Conservation (phyloP, 2,329 filamentous ascomycete genomes). For the Alternaria infectoria region DNA sequence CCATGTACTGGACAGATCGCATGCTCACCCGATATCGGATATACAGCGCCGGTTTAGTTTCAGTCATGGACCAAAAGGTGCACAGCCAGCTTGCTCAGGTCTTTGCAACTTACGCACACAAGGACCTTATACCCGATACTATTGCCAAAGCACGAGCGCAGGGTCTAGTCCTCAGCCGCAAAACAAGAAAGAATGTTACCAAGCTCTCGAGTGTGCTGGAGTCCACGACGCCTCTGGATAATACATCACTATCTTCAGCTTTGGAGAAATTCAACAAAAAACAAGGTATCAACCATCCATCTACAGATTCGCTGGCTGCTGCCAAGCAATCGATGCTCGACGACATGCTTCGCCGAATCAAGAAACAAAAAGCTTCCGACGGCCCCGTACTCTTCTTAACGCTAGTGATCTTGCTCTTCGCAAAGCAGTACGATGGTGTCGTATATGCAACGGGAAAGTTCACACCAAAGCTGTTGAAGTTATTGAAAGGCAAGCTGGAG, state of each 20-base stretch:
- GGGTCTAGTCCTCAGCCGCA: constrained; percentile 38
- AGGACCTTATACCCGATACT: constrained; percentile 44
- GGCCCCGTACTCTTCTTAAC: constrained; percentile 48
- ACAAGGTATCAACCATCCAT: constrained; percentile 28
- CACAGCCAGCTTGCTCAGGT: constrained; percentile 43
- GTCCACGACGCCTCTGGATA: constrained; percentile 14
- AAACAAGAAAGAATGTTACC: constrained; percentile 38
- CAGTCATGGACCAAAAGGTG: constrained; percentile 39
- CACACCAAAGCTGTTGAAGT: constrained; percentile 49
- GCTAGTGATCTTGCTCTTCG: constrained; percentile 42
- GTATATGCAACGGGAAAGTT: constrained; percentile 52
- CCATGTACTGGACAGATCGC: constrained; percentile 42
- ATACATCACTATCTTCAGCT: constrained; percentile 12
- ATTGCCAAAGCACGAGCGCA: constrained; percentile 40
- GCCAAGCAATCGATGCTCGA: constrained; percentile 35
- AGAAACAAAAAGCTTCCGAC: constrained; percentile 43
- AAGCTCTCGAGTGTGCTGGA: constrained; percentile 35
- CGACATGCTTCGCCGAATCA: constrained; percentile 44
- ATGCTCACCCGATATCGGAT: constrained; percentile 31
- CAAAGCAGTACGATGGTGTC: constrained; percentile 38
- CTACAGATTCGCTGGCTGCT: constrained; percentile 6
- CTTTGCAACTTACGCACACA: constrained; percentile 35
- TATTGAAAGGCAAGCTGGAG: constrained; percentile 33
- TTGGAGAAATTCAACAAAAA: constrained; percentile 46
- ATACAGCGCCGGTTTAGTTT: constrained; percentile 33